Base-by-base conservation (phyloP, 208 protist species). In the Phytomonas sp. region DNA sequence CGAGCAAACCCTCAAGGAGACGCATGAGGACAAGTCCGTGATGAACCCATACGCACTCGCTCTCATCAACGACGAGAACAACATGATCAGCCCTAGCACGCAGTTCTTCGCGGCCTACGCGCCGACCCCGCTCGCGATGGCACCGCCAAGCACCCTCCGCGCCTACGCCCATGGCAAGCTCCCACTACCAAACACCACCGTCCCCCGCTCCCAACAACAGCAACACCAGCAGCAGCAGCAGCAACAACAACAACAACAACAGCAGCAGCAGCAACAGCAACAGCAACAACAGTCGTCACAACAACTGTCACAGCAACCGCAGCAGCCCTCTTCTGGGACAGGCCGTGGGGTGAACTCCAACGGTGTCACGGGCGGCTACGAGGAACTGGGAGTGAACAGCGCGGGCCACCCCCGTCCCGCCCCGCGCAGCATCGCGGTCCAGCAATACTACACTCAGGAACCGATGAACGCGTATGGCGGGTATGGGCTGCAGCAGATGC, bases 381-480 rank as follows among this genome's bases (percentile, higher is more conserved):
- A 40, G 36, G 36, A 40, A n/a, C n/a, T n/a, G n/a, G n/a, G n/a
- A n/a, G n/a, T n/a, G n/a, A n/a, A n/a, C 32, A 17, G 33, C 33
- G 15, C 31, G 62, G 46, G 70, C 68, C 65, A 66, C 33, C 64
- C 43, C 70, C 61, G 43, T 43, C 56, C 66, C 61, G 56, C 71
- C 28, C 68, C 77, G 7, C 75, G 75, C 66, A 86, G 80, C 66
- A 80, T 90, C 51, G 84, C 88, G 33, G 70, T 81, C 17, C 89
- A 94, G 78, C 89, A 94, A 74, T 92, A 92, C 82, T 92, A 94
- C 80, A 92, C 86, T 15, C 89, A 95, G 77, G 86, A 94, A 69
- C 86, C 84, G 56, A 85, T 92, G 68, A 83, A 82, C 78, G 64
- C 80, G 59, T 94, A 84, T 66, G 79, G 77, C 20, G 70, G 84